Evolutionary conservation across 176 grass and related monocot genomes (phyloP).

Genomic region (Ananas comosus): DNA sequence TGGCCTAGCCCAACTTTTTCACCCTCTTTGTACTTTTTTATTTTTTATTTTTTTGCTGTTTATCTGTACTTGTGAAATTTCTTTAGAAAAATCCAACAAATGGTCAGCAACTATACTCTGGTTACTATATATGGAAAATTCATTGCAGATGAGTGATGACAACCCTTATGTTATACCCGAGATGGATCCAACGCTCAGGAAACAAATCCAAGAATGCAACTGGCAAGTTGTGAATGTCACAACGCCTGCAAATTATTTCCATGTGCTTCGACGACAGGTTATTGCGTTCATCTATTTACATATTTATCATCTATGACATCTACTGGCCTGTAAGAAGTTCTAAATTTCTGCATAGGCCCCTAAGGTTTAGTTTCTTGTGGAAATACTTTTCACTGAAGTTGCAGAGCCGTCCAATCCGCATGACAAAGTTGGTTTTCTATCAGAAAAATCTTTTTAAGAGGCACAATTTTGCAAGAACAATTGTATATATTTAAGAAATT

Average conservation of each 20-base stretch:
- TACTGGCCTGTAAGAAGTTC: too few relatives aligned
- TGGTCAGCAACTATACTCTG: neutral
- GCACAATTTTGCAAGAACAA: too few relatives aligned
- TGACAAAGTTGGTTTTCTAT: too few relatives aligned
- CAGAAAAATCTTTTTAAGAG: too few relatives aligned
- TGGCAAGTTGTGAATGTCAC: slow-evolving; percentile 21
- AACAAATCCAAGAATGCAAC: slow-evolving; percentile 18
- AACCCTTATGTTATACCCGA: slow-evolving; percentile 15
- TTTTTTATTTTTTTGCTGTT: neutral
- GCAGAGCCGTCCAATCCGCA: too few relatives aligned
- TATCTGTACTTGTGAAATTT: neutral
- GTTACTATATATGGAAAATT: neutral
- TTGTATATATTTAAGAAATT: too few relatives aligned
- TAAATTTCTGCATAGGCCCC: too few relatives aligned
- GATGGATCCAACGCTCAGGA: slow-evolving; percentile 20
- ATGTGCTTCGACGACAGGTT: slow-evolving; percentile 16
- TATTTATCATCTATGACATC: too few relatives aligned
- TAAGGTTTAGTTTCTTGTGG: too few relatives aligned
- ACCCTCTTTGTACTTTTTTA: too few relatives aligned
- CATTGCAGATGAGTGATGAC: slow-evolving; percentile 18
- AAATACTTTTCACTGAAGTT: too few relatives aligned
- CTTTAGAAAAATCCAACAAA: neutral
- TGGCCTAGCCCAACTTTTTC: too few relatives aligned
- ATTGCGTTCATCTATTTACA: neutral
- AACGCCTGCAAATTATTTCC: slow-evolving; percentile 20